Conservation (phyloP, 768 basidiomycete species). For the Boletus subparvulus region DNA sequence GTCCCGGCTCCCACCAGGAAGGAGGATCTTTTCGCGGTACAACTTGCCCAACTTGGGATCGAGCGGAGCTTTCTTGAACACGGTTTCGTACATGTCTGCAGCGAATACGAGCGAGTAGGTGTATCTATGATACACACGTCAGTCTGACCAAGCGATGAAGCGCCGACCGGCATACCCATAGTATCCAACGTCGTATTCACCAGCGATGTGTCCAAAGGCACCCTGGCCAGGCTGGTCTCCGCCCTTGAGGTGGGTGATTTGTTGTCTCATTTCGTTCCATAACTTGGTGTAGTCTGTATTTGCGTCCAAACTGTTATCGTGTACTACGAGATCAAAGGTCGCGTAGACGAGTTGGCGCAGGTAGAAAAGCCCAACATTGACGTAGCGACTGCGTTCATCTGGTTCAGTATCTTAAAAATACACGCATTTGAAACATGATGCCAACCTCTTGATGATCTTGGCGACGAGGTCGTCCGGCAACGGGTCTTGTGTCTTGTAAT, state of each 20-base stretch:
- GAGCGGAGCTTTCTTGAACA: slow-evolving; percentile 77
- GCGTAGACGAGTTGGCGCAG: slow-evolving; percentile 68
- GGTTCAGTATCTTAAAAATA: not conserved
- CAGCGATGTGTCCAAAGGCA: slow-evolving; percentile 69
- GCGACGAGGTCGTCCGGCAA: slow-evolving; percentile 66
- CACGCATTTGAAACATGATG: not conserved
- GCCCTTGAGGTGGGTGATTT: slow-evolving; percentile 64
- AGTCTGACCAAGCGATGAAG: not conserved
- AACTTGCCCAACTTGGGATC: slow-evolving; percentile 59
- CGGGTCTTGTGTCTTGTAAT: slow-evolving; percentile 70
- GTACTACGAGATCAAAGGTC: slow-evolving; percentile 15
- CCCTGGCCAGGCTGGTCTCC: slow-evolving; percentile 67
- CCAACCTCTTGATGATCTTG: slow-evolving; percentile 72
- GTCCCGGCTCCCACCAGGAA: slow-evolving; percentile 68
- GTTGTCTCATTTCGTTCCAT: slow-evolving; percentile 70
- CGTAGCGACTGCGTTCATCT: slow-evolving; percentile 54
- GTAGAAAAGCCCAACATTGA: slow-evolving; percentile 77
- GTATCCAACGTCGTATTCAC: slow-evolving; percentile 67
- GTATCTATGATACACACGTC: slow-evolving; percentile 39
- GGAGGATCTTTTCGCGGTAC: slow-evolving; percentile 77
- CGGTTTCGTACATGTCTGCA: slow-evolving; percentile 59
- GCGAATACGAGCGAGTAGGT: slow-evolving; percentile 71
- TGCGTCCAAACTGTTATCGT: slow-evolving; percentile 41
- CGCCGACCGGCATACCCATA: slow-evolving; percentile 44
- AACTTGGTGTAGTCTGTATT: slow-evolving; percentile 64